Evolutionary conservation across 441 rosid genomes (phyloP), one percentile per base, ranked within the genome.

Genomic region (Manihot esculenta): DNA sequence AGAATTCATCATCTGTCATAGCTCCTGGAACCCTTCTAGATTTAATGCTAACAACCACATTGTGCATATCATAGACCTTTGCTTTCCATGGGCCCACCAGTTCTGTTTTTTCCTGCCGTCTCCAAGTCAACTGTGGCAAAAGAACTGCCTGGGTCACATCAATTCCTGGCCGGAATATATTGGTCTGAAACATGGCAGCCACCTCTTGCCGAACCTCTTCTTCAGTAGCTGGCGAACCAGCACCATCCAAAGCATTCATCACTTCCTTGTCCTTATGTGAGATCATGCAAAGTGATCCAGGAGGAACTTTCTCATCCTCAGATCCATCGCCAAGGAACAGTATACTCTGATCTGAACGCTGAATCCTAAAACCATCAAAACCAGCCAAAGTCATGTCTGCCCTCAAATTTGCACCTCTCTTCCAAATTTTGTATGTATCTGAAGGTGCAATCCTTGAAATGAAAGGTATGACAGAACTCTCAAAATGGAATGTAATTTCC

Each of bases 361-460:
- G 99, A 76, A 94, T 90, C 83, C 90, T 84, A 69, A 94, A 87
- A 18, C 99, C 99, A 57, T 94, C 98, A 38, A 94, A 92, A 33
- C 98, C 99, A 47, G 99, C 98, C 87, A 94, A 74, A 49, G 98
- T 90, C 98, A 92, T 94, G 83, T 94, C 99, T 0, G 98, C 96
- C 70, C 99, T 86, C 85, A 94, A 75, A 74, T 94, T 92, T 11
- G 97, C 93, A 23, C 98, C 98, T 54, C 90, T 83, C 75, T 94
- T 94, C 97, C 98, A 94, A 68, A 94, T 88, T 63, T 87, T 90
- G 76, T 94, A 94, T 11, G 99, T 92, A 78, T 94, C 98, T 21
- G 99, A 94, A 45, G 99, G 98, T 7, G 97, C 98, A 66, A 94
- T 88, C 78, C 94, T 87, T 1, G 99, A 88, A 26, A 94, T 87